Evolutionary conservation across 331 rosid genomes (phyloP).

Genomic region (Acacia pycnantha): DNA sequence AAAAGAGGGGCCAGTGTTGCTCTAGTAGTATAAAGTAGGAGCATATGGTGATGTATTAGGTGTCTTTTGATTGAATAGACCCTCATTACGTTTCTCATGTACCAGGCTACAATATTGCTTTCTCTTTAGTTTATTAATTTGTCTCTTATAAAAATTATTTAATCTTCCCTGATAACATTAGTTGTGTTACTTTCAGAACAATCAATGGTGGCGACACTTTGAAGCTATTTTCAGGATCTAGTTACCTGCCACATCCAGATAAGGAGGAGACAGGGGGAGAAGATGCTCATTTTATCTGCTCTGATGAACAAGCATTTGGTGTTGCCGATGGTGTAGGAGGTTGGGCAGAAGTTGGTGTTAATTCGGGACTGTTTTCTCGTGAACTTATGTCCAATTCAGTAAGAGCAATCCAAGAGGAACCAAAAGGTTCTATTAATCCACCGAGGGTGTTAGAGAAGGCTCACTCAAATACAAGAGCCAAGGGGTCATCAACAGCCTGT

Average conservation of each 20-base stretch:
- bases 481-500: conserved; percentile 97
- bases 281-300: conserved; percentile 93
- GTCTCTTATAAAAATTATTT: neutral
- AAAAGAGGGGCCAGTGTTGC: neutral
- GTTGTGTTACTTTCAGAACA: conserved; percentile 46
- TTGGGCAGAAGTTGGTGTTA: conserved; percentile 95
- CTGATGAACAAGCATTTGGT: conserved; percentile 79
- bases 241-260: conserved; percentile 94
- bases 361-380: conserved; percentile 78
- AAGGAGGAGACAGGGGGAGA: conserved; percentile 95
- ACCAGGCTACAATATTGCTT: neutral
- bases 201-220: conserved; percentile 46
- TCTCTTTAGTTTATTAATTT: conserved; percentile 4
- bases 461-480: conserved; percentile 61
- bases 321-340: conserved; percentile 99
- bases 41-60: neutral
- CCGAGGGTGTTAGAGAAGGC: conserved; percentile 89
- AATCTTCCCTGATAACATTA: conserved; percentile 1
- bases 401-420: conserved; percentile 73
- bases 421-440: conserved; percentile 65
- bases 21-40: neutral
- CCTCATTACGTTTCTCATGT: neutral
- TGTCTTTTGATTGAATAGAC: neutral
- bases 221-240: conserved; percentile 81
- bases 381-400: conserved; percentile 80